A percentile compares a stretch with the other conserved stretches of the same genome.
These are phyloP conservation scores for Neophaeococcomyces aloes DNA, from an alignment of 2,329 filamentous ascomycete genomes.

Conservation along the genomic window DNA sequence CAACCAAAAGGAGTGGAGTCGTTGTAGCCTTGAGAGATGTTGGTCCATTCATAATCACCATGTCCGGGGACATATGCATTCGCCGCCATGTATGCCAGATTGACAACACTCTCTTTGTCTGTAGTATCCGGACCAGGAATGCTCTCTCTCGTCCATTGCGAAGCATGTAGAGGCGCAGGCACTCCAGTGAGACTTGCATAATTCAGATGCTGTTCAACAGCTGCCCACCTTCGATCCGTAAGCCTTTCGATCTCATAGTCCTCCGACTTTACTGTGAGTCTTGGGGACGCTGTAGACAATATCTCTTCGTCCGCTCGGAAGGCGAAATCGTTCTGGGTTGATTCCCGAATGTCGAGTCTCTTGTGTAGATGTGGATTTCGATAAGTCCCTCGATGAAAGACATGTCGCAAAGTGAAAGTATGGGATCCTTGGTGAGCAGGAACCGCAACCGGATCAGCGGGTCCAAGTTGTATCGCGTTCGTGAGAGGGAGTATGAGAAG, in stretches of 20 bases:
- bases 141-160: conserved; percentile 74
- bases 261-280: conserved; percentile 47
- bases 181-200: conserved; percentile 59
- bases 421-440: not conserved
- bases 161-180: conserved; percentile 56
- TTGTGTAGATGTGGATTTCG: conserved; percentile 66
- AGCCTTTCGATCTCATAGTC: conserved; percentile 67
- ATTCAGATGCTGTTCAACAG: conserved; percentile 68
- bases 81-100: conserved; percentile 75
- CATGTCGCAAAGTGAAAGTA: conserved; percentile 59
- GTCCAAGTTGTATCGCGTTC: conserved; percentile 7
- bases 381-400: conserved; percentile 84
- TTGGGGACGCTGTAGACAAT: conserved; percentile 21
- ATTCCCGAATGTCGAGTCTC: conserved; percentile 55
- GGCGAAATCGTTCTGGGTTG: conserved; percentile 42
- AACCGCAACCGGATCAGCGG: not conserved
- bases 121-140: conserved; percentile 69
- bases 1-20: conserved; percentile 84
- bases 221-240: conserved; percentile 62
- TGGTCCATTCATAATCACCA: conserved; percentile 67
- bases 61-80: conserved; percentile 76
- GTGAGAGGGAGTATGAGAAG: conserved; percentile 43
- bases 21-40: conserved; percentile 70
- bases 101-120: conserved; percentile 74
- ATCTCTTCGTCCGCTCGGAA: conserved; percentile 43